Evolutionary conservation across 2,329 filamentous ascomycete species (phyloP).

Genomic region (Phyllosticta citriasiana): DNA sequence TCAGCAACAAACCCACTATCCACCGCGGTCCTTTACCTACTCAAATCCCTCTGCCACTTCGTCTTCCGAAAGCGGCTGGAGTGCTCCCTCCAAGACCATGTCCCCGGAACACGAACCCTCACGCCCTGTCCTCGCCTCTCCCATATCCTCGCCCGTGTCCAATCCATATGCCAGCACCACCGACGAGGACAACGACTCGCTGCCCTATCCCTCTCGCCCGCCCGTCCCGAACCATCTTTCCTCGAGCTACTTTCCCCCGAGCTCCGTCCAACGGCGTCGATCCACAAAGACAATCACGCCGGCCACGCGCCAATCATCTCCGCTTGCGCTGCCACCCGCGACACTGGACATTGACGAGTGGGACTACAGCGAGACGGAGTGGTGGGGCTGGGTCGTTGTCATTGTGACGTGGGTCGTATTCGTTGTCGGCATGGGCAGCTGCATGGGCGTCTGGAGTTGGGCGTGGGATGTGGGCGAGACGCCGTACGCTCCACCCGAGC

Average conservation of each 20-base stretch:
- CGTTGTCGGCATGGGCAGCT: constrained; percentile 92
- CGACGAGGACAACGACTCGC: constrained; percentile 64
- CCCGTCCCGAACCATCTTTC: constrained; percentile 22
- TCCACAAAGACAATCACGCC: constrained; percentile 15
- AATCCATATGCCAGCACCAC: constrained; percentile 60
- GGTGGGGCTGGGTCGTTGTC: constrained; percentile 95
- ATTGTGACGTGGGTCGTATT: constrained; percentile 91
- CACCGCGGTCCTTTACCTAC: constrained; percentile 28
- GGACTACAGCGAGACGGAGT: constrained; percentile 92
- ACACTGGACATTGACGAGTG: constrained; percentile 46
- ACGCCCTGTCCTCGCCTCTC: constrained; percentile 22
- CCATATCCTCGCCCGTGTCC: constrained; percentile 40
- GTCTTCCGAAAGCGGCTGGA: constrained; percentile 23
- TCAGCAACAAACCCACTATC: neutral
- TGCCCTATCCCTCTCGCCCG: constrained; percentile 48
- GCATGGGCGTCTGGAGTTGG: constrained; percentile 93
- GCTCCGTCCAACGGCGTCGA: constrained; percentile 20
- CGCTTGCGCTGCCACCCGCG: constrained; percentile 9
- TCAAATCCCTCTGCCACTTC: constrained; percentile 25
- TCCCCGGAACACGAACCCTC: constrained; percentile 19
- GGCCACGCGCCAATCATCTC: constrained; percentile 9
- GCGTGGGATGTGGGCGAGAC: constrained; percentile 98
- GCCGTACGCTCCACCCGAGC: constrained; percentile 86
- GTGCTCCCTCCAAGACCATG: constrained; percentile 11
- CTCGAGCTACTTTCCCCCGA: constrained; percentile 22